Base-by-base conservation (phyloP, 148 eudicot genomes). In the Camellia japonica region DNA sequence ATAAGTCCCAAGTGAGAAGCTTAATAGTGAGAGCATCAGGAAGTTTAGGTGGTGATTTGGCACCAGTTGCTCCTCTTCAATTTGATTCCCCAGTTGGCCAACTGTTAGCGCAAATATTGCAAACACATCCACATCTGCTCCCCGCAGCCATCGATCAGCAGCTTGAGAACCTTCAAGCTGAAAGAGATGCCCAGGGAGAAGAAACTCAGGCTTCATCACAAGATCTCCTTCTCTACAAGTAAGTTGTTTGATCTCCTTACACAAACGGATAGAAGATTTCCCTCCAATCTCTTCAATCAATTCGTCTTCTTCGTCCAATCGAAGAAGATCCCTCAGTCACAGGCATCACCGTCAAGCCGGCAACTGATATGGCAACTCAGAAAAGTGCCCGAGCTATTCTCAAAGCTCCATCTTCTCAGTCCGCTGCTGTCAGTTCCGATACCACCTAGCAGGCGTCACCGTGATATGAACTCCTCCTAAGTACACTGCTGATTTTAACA, bases 61-160 rank as follows among this genome's bases (percentile, higher is more conserved):
- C 83, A 63, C 89, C 93, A 23, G 41, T 94, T 82, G 94, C 98
- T 78, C 99, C 99, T 67, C 82, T 92, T 87, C 84, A 84, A 70
- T 83, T 96, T 80, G 94, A 94, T 80, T 91, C 99, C 78, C 89
- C 97, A 30, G 86, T 87, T 79, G 99, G 99, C 75, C 94, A 89
- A 85, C 87, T 94, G 66, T 87, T 96, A 88, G 89, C 77, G 52
- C 92, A 94, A 85, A 90, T 96, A 61, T 70, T 93, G 88, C 92
- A 89, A 82, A 94, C 93, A 58, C 97, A 96, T 75, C 98, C 97
- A 7, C 98, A 96, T 87, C 92, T 94, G 59, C 88, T 91, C 75
- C 92, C 92, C 23, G 90, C 97, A 82, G 88, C 99, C 73, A 88
- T 94, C 79, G 99, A 96, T 75, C 99, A 93, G 81, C 97, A 94